A percentile compares a stretch with the other conserved stretches of the same genome.
Evolutionary conservation across 1,139 yeast species (phyloP).

Genomic region (Kodamaea anthophila): DNA sequence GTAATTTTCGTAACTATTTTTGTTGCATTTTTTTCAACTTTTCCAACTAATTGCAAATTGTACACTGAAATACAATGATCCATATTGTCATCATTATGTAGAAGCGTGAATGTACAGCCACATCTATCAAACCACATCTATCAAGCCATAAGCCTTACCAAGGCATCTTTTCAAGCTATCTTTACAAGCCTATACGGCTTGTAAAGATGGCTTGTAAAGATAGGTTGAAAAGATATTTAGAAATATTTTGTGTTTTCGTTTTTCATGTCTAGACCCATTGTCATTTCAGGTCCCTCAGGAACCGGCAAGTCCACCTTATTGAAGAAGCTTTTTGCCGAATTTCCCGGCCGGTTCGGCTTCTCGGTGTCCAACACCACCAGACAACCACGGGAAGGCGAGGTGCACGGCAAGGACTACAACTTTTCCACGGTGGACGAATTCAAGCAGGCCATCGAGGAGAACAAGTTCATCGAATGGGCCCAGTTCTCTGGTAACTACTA

Average conservation of each 20-base stretch:
- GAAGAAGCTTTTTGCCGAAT: constrained; percentile 84
- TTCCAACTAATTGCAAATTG: too few relatives aligned
- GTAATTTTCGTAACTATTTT: too few relatives aligned
- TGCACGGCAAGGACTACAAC: constrained; percentile 82
- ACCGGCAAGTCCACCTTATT: constrained; percentile 93
- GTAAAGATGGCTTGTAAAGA: too few relatives aligned
- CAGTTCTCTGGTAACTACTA: constrained; percentile 96
- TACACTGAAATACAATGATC: too few relatives aligned
- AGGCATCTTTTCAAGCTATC: too few relatives aligned
- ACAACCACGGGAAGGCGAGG: constrained; percentile 86
- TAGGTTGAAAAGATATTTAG: too few relatives aligned
- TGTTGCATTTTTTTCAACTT: too few relatives aligned
- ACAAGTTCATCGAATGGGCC: constrained; percentile 94
- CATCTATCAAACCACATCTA: too few relatives aligned
- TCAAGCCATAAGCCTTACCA: too few relatives aligned
- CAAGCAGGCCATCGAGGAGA: constrained; percentile 62
- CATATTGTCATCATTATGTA: too few relatives aligned
- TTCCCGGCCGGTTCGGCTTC: constrained; percentile 84
- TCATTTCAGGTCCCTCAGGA: constrained; percentile 95
- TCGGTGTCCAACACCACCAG: constrained; percentile 95
- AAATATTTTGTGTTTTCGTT: constrained; percentile 1
- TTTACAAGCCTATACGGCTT: too few relatives aligned
- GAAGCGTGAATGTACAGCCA: too few relatives aligned
- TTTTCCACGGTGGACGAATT: constrained; percentile 76
- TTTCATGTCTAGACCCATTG: constrained; percentile 64